A percentile compares a stretch with the other conserved stretches of the same genome.
Evolutionary conservation across 2,329 filamentous ascomycete species (phyloP).

Genomic region (Tolypocladium ovalisporum): DNA sequence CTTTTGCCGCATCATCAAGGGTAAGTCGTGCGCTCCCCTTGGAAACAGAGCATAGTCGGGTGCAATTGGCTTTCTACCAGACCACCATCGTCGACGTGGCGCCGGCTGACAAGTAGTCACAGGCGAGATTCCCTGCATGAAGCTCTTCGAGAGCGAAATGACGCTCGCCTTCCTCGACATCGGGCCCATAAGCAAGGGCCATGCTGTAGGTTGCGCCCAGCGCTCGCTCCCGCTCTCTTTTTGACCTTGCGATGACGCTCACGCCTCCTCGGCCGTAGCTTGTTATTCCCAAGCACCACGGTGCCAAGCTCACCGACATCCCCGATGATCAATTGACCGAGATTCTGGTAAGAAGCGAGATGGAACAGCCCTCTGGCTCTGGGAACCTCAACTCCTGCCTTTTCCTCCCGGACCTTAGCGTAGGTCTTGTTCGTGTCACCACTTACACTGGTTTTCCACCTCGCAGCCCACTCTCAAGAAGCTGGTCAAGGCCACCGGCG

Average conservation of each 20-base stretch:
- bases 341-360: conserved; percentile 50
- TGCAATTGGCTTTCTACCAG: background rate
- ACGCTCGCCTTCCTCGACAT: conserved; percentile 95
- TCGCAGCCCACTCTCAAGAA: conserved; percentile 56
- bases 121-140: conserved; percentile 95
- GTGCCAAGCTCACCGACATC: conserved; percentile 82
- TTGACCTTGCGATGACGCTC: background rate
- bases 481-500: conserved; percentile 65
- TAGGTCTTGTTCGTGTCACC: background rate
- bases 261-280: conserved; percentile 45
- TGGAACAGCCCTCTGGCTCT: background rate
- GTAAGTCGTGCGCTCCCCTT: conserved; percentile 24
- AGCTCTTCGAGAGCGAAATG: conserved; percentile 91
- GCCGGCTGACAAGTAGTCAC: conserved; percentile 1
- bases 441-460: background rate
- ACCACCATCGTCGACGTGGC: background rate
- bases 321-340: conserved; percentile 80
- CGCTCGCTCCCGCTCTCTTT: background rate
- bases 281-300: conserved; percentile 92
- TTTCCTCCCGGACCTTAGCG: background rate
- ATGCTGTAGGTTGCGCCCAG: conserved; percentile 54
- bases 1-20: conserved; percentile 98
- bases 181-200: conserved; percentile 75
- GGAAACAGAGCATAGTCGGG: background rate
- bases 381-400: background rate